Base-by-base conservation (phyloP, 805 yeast genomes). In the Saccharomycopsis sp. region DNA sequence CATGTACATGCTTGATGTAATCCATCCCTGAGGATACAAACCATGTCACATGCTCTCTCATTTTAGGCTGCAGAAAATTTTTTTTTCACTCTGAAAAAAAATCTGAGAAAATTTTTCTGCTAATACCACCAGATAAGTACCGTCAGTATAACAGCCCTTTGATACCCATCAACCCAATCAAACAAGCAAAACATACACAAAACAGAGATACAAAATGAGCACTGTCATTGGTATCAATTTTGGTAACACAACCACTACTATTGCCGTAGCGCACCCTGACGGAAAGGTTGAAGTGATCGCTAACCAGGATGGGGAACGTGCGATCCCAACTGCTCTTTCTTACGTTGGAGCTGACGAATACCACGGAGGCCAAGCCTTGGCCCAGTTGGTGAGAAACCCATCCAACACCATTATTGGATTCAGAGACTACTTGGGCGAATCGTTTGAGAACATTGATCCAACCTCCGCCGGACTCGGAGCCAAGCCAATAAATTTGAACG, bases 301-400 rank as follows among this genome's bases (percentile, higher is more conserved):
- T 65, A 92, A 94, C 83, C 97, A 95, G 65, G 99, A 94, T 70
- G 99, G 99, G 73, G 98, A 94, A 76, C 89, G 98, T 77, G 81
- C 92, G 61, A 94, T 94, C 70, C 96, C 98, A 62, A 87, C 98
- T 29, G 87, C 88, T 60, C 79, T 94, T 61, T 84, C 97, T 18
- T 94, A 91, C 71, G 91, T 91, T 59, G 97, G 95, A 61, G 86
- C 80, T 57, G 98, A 94, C 71, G 98, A 94, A 77, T 94, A 89
- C 76, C 97, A 94, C 70, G 99, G 99, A 61, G 87, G 90, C 60
- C 98, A 94, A 77, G 99, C 98, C 59, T 76, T 85, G 66, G 91
- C 91, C 58, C 97, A 94, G 76, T 76, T 92, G 67, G 79, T 94
- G 63, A 88, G 99, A 82, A 89, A 91, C 79, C 84, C 97, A 61